These are phyloP conservation scores for Crucibulum laeve DNA, from an alignment of 768 basidiomycete species.

Conservation along the genomic window DNA sequence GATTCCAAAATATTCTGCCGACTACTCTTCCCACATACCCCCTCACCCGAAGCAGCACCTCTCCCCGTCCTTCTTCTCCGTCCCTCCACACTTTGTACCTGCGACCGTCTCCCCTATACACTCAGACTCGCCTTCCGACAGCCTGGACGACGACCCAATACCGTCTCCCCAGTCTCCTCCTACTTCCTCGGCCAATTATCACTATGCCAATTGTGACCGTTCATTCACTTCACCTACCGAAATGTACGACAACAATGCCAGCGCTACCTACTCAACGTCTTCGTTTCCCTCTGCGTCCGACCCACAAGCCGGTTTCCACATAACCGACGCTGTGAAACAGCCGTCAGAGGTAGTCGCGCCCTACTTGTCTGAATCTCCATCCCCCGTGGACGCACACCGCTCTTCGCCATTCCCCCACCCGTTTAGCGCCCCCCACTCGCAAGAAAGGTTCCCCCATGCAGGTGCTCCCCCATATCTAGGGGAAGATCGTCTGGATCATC, in stretches of 20 bases:
- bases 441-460: conserved; percentile 39
- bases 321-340: too few relatives aligned
- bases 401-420: conserved; percentile 34
- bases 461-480: conserved; percentile 35
- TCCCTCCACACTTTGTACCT: conserved; percentile 17
- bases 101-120: conserved; percentile 17
- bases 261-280: conserved; percentile 13
- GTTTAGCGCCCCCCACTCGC: conserved; percentile 37
- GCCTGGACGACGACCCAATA: conserved; percentile 29
- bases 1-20: conserved; percentile 13
- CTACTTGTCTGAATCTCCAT: conserved; percentile 38
- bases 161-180: conserved; percentile 27
- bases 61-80: conserved; percentile 15
- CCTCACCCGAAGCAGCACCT: conserved; percentile 9
- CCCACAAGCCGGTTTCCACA: conserved; percentile 16
- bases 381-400: conserved; percentile 35
- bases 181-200: conserved; percentile 20
- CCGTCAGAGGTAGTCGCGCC: conserved; percentile 16
- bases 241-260: conserved; percentile 22
- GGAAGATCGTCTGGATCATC: conserved; percentile 32
- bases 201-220: conserved; percentile 25
- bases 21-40: conserved; percentile 10
- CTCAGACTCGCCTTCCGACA: conserved; percentile 22
- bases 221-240: conserved; percentile 25
- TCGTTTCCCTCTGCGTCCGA: conserved; percentile 17